Base-by-base conservation (phyloP, 2,329 filamentous ascomycete genomes). In the Coniochaeta ligniaria region DNA sequence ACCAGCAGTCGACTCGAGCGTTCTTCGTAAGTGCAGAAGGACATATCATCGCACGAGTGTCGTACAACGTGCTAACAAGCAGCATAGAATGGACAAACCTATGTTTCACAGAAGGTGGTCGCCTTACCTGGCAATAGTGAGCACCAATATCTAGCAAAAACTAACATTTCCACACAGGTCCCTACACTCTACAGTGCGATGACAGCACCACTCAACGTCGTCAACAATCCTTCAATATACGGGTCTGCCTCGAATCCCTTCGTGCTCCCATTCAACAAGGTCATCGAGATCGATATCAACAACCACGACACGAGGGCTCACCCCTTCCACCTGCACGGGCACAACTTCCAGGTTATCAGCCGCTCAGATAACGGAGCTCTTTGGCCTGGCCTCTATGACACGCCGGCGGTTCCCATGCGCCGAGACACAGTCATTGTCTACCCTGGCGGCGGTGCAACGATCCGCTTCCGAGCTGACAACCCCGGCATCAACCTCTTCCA, bases 171-270 rank as follows among this genome's bases (percentile, higher is more conserved):
- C 12, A 9, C n/a, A 36, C 12, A 36, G 69, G 86, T 90, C 0
- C 88, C 88, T 0, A 84, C 85, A 0, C 75, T 91, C 0, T 90
- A 88, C 74, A 86, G 84, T 1, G 86, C 80, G n/a, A 77, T 90
- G 35, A 81, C 80, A 0, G 72, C 80, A n/a, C 43, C 43, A 6
- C 80, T 79, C 1, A 69, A 74, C 3, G 63, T 77, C 31, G 75
- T 80, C 22, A 73, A 75, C 6, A 76, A 84, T 60, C 73, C 80
- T 1, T 63, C 63, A 0, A 74, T 84, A 11, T 86, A 86, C 65
- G 82, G 83, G 14, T 71, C 73, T 58, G 73, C 78, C 63, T 77
- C 80, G 2, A 77, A 83, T 60, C 69, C 81, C 1, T 73, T 84
- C 61, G 72, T 89, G 2, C 77, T 89, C 22, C 73, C 80, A 36